Conservation (phyloP, 148 eudicot species). For the Dianthus caryophyllus region DNA sequence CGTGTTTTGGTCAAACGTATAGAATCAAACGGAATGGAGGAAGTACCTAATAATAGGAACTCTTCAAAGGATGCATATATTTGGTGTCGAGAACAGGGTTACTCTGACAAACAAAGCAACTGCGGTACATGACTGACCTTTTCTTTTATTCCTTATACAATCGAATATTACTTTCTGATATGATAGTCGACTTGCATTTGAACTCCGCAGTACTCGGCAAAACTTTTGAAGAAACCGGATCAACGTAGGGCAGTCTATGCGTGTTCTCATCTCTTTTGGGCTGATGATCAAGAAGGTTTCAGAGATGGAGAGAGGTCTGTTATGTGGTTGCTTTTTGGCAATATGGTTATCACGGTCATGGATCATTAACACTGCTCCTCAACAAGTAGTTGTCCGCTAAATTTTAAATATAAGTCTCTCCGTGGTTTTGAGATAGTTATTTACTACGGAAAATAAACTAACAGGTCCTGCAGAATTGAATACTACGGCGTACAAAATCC, state of each 20-base stretch:
- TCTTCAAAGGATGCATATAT: constrained; percentile 85
- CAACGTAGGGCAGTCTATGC: constrained; percentile 97
- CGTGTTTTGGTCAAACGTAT: no score
- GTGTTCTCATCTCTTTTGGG: constrained; percentile 96
- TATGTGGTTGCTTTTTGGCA: not conserved
- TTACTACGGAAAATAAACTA: no score
- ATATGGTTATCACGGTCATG: not conserved
- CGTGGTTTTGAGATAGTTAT: no score
- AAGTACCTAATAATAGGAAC: constrained; percentile 89
- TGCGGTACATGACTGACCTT: constrained; percentile 54
- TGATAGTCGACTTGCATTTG: constrained; percentile 1
- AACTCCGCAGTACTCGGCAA: constrained; percentile 78
- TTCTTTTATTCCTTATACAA: constrained; percentile 3
- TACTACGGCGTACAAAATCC: no score
- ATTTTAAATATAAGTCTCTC: no score
- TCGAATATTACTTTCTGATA: constrained; percentile 3
- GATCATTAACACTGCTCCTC: not conserved
- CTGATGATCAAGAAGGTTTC: constrained; percentile 63
- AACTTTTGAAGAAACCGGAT: constrained; percentile 97
- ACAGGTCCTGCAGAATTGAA: no score
- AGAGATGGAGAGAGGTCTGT: constrained; percentile 90
- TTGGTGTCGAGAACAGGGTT: constrained; percentile 97
- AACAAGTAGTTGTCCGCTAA: no score
- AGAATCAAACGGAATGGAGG: no score
- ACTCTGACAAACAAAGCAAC: constrained; percentile 96